These are phyloP conservation scores for Sclerotinia trifoliorum DNA, from an alignment of 2,329 filamentous ascomycete species.

Conservation along the genomic window DNA sequence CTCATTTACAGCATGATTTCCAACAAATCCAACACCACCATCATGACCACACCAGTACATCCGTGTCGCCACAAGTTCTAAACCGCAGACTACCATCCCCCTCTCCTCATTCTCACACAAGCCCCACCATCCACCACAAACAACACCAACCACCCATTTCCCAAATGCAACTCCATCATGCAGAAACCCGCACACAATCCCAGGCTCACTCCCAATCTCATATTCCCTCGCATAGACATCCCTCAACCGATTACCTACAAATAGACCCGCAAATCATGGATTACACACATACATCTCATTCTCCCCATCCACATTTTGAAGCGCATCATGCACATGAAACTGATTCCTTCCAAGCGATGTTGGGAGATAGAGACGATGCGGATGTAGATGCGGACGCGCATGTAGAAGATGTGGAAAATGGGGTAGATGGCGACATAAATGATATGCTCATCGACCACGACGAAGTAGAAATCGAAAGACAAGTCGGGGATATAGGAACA, in stretches of 20 bases:
- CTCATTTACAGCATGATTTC: constrained; percentile 16
- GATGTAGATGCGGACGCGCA: constrained; percentile 9
- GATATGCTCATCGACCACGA: constrained; percentile 39
- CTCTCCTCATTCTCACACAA: constrained; percentile 20
- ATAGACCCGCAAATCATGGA: constrained; percentile 61
- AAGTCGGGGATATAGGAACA: not conserved
- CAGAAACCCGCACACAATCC: constrained; percentile 13
- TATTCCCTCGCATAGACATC: not conserved
- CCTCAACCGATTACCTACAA: constrained; percentile 46
- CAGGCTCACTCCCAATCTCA: not conserved
- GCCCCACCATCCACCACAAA: constrained; percentile 15
- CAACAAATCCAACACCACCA: constrained; percentile 20
- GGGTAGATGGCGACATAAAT: constrained; percentile 33
- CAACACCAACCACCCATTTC: constrained; percentile 20
- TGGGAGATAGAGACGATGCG: constrained; percentile 19
- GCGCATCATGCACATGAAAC: constrained; percentile 24
- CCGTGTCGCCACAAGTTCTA: constrained; percentile 39
- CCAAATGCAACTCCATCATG: constrained; percentile 22
- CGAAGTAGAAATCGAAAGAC: constrained; percentile 28
- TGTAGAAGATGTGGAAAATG: constrained; percentile 21
- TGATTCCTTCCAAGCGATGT: constrained; percentile 35
- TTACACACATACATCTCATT: constrained; percentile 35
- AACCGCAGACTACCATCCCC: constrained; percentile 34
- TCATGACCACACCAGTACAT: constrained; percentile 26
- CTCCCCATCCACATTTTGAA: constrained; percentile 22